Evolutionary conservation across 2,329 filamentous ascomycete species (phyloP), one percentile per base, ranked within the genome.

Genomic region (Alternaria brassicae): DNA sequence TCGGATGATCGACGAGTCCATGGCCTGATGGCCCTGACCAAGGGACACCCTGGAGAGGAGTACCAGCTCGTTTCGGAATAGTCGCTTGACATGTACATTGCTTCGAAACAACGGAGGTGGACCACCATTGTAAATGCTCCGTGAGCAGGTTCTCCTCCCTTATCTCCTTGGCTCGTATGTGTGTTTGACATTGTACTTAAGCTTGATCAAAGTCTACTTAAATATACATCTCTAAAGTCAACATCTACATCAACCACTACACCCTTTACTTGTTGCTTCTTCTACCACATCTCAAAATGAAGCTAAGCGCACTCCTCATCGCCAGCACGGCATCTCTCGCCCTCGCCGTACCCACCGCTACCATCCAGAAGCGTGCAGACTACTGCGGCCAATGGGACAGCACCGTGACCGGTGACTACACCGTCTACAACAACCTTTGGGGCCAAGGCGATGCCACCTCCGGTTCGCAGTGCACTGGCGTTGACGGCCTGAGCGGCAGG

Each of bases 401-500:
- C 32, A 23, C 60, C 23, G 63, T 70, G 15, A 70, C 63, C 1
- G 73, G 73, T 8, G 12, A 62, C 6, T 77, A 76, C 63, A 76
- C 73, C n/a, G 58, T 73, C 45, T 77, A 77, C 68, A 74, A 77
- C 59, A 77, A 82, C 72, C 77, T 82, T 28, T 84, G 81, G 82
- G 81, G 80, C 61, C 57, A 71, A 40, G 67, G 44, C 32, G 56
- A 69, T 42, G 81, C 80, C 8, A 75, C 70, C 4, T 80, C 80
- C 4, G 82, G 82, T 27, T 78, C 71, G 2, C 81, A 83, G 67
- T 84, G 82, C 74, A 80, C 80, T 23, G 77, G 74, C 27, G 76
- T 81, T 56, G 76, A 79, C 56, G 71, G 77, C 53, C 65, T 79
- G 30, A 74, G 66, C 49, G 76, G 75, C 28, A 70, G 41, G 50